Conservation (phyloP, 306 rosid species). For the Rosa chinensis region DNA sequence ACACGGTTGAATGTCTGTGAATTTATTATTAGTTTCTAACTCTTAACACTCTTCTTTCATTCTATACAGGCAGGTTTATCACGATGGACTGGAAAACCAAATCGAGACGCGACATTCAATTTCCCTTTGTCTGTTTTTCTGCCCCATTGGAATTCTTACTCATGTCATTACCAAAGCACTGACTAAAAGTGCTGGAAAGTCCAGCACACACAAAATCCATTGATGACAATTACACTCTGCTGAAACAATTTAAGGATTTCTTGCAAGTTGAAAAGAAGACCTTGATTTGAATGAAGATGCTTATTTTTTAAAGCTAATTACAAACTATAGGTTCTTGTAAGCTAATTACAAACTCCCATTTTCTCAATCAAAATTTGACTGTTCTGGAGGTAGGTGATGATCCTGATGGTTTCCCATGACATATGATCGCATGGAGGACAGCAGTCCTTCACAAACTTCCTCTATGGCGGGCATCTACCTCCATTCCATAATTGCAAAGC, state of each 20-base stretch:
- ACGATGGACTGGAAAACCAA: conserved; percentile 66
- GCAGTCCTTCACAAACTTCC: too few species aligned
- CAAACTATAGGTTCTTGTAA: neutral
- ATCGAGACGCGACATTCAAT: conserved; percentile 87
- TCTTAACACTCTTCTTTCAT: conserved; percentile 1
- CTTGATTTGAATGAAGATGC: conserved; percentile 9
- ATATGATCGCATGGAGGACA: too few species aligned
- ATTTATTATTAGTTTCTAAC: conserved; percentile 6
- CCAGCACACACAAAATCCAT: conserved; percentile 34
- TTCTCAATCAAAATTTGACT: neutral
- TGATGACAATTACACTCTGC: conserved; percentile 30
- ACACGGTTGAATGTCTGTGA: neutral
- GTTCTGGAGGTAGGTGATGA: neutral
- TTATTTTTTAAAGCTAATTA: neutral
- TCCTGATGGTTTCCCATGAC: neutral
- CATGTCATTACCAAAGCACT: conserved; percentile 81
- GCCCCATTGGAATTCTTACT: conserved; percentile 84
- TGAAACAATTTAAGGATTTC: conserved; percentile 5
- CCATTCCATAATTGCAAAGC: too few species aligned
- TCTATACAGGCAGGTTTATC: conserved; percentile 69
- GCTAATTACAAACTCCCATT: neutral
- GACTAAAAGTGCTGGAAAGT: conserved; percentile 37
- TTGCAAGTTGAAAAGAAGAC: conserved; percentile 1
- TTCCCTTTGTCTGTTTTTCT: conserved; percentile 79
- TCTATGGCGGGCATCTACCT: too few species aligned